A percentile compares a stretch with the other conserved stretches of the same genome.
phyloP scores from a whole-genome alignment of 257 asterid genomes.

The Solanum chaucha region DNA sequence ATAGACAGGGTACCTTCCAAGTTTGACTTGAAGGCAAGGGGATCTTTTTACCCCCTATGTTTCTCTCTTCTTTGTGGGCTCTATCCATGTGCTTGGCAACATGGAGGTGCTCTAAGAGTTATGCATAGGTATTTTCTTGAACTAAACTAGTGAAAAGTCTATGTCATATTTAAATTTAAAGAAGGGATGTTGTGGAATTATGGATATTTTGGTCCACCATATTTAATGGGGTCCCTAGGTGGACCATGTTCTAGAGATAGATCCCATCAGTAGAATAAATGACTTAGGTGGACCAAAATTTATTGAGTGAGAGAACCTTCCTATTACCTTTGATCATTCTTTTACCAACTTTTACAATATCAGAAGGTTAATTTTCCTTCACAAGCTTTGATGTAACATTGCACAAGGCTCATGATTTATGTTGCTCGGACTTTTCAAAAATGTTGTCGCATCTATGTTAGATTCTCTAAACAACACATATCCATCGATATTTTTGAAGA shows the following conservation, averaged over 20 bases:
- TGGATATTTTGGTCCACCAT: constrained; percentile 48
- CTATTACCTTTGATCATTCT: not conserved
- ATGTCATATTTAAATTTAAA: constrained; percentile 41
- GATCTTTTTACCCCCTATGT: not conserved
- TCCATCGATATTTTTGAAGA: no score
- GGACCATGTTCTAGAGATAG: constrained; percentile 39
- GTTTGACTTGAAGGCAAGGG: constrained; percentile 1
- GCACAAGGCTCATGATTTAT: no score
- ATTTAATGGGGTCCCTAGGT: constrained; percentile 40
- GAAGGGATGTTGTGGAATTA: constrained; percentile 43
- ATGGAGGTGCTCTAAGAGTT: constrained; percentile 23
- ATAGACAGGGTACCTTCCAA: not conserved
- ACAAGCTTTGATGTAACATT: no score
- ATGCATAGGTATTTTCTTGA: constrained; percentile 28
- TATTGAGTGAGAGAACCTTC: not conserved
- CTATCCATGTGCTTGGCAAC: constrained; percentile 58
- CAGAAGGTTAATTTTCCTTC: not conserved
- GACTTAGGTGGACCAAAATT: constrained; percentile 14
- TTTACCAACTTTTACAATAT: not conserved
- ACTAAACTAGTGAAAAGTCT: constrained; percentile 43
- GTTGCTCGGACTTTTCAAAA: no score
- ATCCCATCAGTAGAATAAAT: constrained; percentile 14
- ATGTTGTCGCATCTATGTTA: not conserved
- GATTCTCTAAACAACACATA: no score
- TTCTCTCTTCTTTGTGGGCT: constrained; percentile 24